A percentile compares a stretch with the other conserved stretches of the same genome.
Conservation (phyloP, 2,329 filamentous ascomycete species). For the Aureobasidium sp. region DNA sequence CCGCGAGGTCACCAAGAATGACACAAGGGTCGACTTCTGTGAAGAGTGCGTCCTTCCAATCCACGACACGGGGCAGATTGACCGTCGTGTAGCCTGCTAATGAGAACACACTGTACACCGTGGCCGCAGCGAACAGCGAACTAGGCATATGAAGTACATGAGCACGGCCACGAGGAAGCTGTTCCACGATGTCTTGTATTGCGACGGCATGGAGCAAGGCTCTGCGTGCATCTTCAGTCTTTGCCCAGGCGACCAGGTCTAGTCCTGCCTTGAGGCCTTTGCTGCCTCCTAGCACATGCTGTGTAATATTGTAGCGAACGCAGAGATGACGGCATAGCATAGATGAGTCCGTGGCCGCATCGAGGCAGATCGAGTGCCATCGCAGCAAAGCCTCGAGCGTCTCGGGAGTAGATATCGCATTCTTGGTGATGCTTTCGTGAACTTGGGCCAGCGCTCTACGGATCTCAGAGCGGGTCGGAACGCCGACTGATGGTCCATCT, state of each 20-base stretch:
- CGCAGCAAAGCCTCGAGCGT: slow-evolving; percentile 36
- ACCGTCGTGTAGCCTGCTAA: slow-evolving; percentile 34
- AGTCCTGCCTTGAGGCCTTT: slow-evolving; percentile 26
- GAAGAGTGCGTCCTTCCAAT: slow-evolving; percentile 37
- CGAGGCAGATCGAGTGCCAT: slow-evolving; percentile 41
- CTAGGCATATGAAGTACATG: slow-evolving; percentile 42
- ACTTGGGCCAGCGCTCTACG: slow-evolving; percentile 35
- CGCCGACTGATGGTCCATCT: slow-evolving; percentile 33
- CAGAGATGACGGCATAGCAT: slow-evolving; percentile 36
- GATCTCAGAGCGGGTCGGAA: slow-evolving; percentile 35
- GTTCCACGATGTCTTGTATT: slow-evolving; percentile 42
- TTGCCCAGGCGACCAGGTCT: slow-evolving; percentile 35
- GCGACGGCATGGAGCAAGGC: slow-evolving; percentile 39
- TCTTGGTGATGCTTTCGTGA: slow-evolving; percentile 34
- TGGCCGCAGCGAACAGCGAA: slow-evolving; percentile 39
- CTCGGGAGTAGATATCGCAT: slow-evolving; percentile 32
- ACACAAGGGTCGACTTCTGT: slow-evolving; percentile 23
- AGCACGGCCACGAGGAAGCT: slow-evolving; percentile 38
- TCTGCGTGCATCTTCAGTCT: slow-evolving; percentile 34
- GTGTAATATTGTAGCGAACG: slow-evolving; percentile 32
- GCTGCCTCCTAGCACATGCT: slow-evolving; percentile 34
- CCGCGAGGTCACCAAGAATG: slow-evolving; percentile 23
- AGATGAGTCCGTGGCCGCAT: slow-evolving; percentile 36
- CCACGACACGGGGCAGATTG: slow-evolving; percentile 33
- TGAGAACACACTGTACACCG: slow-evolving; percentile 37